phyloP scores from a whole-genome alignment of 148 eudicot genomes.

The Nepenthes mirabilis region DNA sequence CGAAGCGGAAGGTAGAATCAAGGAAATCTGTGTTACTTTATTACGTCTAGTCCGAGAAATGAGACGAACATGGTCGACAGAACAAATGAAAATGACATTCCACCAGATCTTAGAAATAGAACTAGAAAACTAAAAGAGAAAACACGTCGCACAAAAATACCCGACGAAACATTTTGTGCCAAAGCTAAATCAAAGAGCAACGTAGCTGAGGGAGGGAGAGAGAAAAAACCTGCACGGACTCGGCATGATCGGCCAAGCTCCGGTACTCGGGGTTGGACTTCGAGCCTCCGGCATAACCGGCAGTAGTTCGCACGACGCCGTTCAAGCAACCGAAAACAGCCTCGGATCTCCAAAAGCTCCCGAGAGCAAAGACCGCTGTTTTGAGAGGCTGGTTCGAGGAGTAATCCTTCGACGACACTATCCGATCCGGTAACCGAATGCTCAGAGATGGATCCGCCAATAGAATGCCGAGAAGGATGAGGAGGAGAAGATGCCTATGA shows the following conservation, averaged over 20 bases:
- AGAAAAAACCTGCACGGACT: constrained; percentile 53
- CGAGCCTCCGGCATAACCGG: constrained; percentile 82
- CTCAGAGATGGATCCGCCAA: constrained; percentile 7
- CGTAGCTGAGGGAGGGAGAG: background rate
- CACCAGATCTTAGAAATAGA: no score
- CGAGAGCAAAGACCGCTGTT: constrained; percentile 80
- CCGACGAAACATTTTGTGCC: background rate
- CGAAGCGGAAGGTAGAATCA: no score
- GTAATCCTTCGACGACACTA: constrained; percentile 13
- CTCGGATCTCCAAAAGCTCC: constrained; percentile 98
- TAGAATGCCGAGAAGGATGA: constrained; percentile 6
- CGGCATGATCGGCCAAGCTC: constrained; percentile 78
- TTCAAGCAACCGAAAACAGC: constrained; percentile 77
- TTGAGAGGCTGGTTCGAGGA: constrained; percentile 18
- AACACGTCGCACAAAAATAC: background rate
- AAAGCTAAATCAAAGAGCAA: background rate
- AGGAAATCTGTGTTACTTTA: no score
- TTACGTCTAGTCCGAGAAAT: no score
- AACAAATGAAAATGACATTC: no score
- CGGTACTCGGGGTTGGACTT: constrained; percentile 74
- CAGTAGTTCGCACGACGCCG: constrained; percentile 76
- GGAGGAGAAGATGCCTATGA: background rate
- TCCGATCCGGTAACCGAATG: constrained; percentile 63
- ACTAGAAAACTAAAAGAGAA: no score
- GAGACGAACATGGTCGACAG: no score